Evolutionary conservation across 2,329 filamentous ascomycete genomes (phyloP), one percentile per base, ranked within the genome.

Genomic region (Cercospora nicotianae): DNA sequence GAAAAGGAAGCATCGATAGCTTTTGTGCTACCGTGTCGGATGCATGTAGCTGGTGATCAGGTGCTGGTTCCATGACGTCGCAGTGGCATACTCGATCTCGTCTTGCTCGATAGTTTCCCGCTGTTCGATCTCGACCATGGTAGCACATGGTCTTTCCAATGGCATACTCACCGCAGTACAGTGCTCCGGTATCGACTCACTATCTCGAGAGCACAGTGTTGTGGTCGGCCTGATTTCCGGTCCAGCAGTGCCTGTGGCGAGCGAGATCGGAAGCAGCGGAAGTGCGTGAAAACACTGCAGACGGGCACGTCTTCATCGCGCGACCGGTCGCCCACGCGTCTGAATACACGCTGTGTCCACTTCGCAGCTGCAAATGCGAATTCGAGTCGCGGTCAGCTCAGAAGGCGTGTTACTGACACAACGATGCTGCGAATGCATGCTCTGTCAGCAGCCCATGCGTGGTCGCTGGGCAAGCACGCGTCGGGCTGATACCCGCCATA

Each of bases 401-500:
- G 36, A 8, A n/a, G 3, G 36, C 3, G 45, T 51, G 9, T 3
- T 12, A 12, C 18, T 26, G 18, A 3, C 45, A 51, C 10, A 13
- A 13, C 5, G 13, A 23, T 20, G 18, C 5, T 51, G 20, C 20
- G 12, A 42, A 42, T 42, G 20, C 20, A 16, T 26, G 53, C 53
- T 58, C 26, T 18, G 53, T 58, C 53, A 58, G 53, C 23, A 31
- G 9, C 26, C 16, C 26, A 20, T 26, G 20, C 48, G 2, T 23
- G 2, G 48, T 53, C 26, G 48, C 48, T 53, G 48, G 48, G 48
- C 48, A 28, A 53, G 48, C 20, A 30, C 26, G 26, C 53, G 53
- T 58, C 53, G 26, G 53, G 53, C 53, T 58, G 26, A 33, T 58
- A 30, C 53, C 53, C 53, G 53, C 26, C 23, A 58, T 58, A 58